These are phyloP conservation scores for Podaxis sp. DNA, from an alignment of 768 basidiomycete genomes.

Conservation along the genomic window DNA sequence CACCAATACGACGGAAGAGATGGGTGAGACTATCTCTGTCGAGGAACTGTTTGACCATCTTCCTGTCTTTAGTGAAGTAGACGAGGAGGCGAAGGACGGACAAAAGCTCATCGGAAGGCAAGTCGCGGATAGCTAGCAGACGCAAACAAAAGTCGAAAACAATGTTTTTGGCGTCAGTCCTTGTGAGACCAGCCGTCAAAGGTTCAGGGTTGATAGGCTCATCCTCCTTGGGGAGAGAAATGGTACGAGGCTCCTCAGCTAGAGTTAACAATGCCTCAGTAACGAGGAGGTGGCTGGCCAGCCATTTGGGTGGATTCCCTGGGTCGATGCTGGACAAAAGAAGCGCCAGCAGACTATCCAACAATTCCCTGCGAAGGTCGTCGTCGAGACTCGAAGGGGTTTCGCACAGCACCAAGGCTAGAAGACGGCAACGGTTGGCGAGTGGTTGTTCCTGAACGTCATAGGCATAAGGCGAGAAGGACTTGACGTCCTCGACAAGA, in stretches of 20 bases:
- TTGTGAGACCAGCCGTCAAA: constrained; percentile 58
- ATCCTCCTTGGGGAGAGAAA: constrained; percentile 67
- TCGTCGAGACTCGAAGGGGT: constrained; percentile 56
- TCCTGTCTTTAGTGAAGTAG: constrained; percentile 73
- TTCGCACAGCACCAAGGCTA: constrained; percentile 82
- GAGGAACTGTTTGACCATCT: constrained; percentile 64
- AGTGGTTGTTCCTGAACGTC: constrained; percentile 75
- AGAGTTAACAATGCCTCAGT: constrained; percentile 80
- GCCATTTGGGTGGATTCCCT: constrained; percentile 80
- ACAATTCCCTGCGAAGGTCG: constrained; percentile 53
- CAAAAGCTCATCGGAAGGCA: constrained; percentile 80
- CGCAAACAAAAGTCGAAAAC: constrained; percentile 78
- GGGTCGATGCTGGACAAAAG: constrained; percentile 57
- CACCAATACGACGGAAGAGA: constrained; percentile 68
- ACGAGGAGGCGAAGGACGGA: constrained; percentile 82
- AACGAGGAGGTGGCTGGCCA: constrained; percentile 81
- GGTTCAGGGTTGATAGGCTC: constrained; percentile 54
- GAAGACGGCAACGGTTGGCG: constrained; percentile 78
- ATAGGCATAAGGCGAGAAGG: constrained; percentile 61
- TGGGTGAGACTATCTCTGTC: constrained; percentile 57
- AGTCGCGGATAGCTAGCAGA: constrained; percentile 59
- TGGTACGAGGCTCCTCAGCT: constrained; percentile 66
- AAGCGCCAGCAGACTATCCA: constrained; percentile 68
- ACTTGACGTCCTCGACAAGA: constrained; percentile 75
- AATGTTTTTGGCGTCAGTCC: constrained; percentile 56